A percentile compares a stretch with the other conserved stretches of the same genome.
These are phyloP conservation scores for Silene noctiflora DNA, from an alignment of 179 eudicot genomes.

Conservation along the genomic window DNA sequence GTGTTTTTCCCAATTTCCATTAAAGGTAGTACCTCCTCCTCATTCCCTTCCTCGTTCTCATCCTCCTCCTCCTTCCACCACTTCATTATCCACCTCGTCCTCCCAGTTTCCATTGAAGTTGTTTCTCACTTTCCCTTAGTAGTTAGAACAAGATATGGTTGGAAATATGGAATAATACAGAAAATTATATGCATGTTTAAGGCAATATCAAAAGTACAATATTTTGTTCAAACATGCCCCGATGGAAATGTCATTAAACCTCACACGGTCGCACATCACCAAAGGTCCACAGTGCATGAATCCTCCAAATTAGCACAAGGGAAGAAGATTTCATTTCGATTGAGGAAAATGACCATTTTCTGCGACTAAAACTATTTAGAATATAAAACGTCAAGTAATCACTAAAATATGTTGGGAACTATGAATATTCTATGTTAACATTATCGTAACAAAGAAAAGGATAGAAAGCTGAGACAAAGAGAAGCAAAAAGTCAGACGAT, in stretches of 20 bases:
- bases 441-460: not conserved
- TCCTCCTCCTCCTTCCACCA: too few relatives aligned
- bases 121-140: not conserved
- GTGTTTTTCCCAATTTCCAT: too few relatives aligned
- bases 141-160: not conserved
- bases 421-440: not conserved
- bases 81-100: too few relatives aligned
- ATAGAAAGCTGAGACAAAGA: not conserved
- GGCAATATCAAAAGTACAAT: conserved; percentile 1
- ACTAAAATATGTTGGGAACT: not conserved
- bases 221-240: not conserved
- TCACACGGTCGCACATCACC: too few relatives aligned
- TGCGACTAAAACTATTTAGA: not conserved
- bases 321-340: not conserved
- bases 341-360: not conserved
- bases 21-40: too few relatives aligned
- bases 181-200: not conserved
- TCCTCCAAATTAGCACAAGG: too few relatives aligned
- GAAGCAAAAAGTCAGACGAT: not conserved
- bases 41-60: too few relatives aligned
- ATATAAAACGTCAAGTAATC: not conserved
- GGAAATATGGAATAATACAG: not conserved
- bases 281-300: too few relatives aligned
- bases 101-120: too few relatives aligned
- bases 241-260: not conserved